Conservation (phyloP, 306 rosid genomes). For the Lagenaria siceraria region DNA sequence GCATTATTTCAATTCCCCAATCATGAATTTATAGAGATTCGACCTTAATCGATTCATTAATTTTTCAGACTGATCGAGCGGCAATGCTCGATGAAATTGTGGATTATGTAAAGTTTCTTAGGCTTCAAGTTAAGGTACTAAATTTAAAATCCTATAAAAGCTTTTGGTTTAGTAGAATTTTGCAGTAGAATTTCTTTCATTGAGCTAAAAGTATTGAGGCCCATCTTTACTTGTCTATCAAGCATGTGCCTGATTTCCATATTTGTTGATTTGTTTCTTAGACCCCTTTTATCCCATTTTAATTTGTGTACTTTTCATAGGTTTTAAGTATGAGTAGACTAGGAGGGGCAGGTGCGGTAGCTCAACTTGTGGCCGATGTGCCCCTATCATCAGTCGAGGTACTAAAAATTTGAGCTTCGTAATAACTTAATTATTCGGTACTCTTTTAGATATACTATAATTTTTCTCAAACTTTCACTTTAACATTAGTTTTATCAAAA, state of each 20-base stretch:
- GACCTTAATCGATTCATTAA: not conserved
- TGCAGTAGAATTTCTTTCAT: not conserved
- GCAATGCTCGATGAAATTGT: slow-evolving; percentile 97
- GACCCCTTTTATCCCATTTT: not conserved
- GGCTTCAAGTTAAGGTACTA: slow-evolving; percentile 95
- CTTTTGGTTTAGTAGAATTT: not conserved
- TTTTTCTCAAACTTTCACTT: not conserved
- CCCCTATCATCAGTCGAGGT: slow-evolving; percentile 63
- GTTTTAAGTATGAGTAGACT: slow-evolving; percentile 96
- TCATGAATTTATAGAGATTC: not conserved
- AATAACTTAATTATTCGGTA: not conserved
- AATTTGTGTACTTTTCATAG: slow-evolving; percentile 12
- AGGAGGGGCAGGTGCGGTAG: slow-evolving; percentile 96
- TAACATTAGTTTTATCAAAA: not conserved
- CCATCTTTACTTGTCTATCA: not conserved
- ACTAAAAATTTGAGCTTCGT: not conserved
- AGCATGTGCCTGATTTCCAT: not conserved
- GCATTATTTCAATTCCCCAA: not conserved
- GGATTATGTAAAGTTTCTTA: slow-evolving; percentile 91
- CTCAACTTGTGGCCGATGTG: slow-evolving; percentile 95
- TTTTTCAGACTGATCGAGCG: slow-evolving; percentile 77
- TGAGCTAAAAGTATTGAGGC: too few relatives aligned
- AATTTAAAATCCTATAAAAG: slow-evolving; percentile 1
- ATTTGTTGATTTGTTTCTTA: not conserved
- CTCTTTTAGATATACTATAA: not conserved